Evolutionary conservation across 2,329 filamentous ascomycete genomes (phyloP).

Genomic region (Aureobasidium sp.): DNA sequence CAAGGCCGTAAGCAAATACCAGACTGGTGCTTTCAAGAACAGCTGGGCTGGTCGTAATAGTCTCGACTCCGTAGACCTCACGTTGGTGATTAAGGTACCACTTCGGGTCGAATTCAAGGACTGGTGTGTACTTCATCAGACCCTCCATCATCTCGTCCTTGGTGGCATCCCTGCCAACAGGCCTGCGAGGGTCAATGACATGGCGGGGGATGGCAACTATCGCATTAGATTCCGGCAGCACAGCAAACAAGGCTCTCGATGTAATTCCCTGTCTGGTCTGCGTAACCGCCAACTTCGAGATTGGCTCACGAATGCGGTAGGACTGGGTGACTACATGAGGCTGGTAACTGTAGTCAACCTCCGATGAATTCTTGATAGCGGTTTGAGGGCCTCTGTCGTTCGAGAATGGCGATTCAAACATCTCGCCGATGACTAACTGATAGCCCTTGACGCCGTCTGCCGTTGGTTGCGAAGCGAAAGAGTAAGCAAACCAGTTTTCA

Average conservation of each 20-base stretch:
- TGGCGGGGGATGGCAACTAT: constrained; percentile 74
- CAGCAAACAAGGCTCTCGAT: constrained; percentile 71
- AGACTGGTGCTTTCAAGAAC: constrained; percentile 87
- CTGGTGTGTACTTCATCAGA: constrained; percentile 65
- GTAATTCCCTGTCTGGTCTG: constrained; percentile 90
- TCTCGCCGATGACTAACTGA: constrained; percentile 76
- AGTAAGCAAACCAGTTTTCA: constrained; percentile 94
- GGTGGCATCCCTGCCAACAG: constrained; percentile 76
- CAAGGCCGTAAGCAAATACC: constrained; percentile 79
- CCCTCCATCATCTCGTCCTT: constrained; percentile 77
- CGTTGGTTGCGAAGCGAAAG: constrained; percentile 53
- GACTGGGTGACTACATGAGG: constrained; percentile 75
- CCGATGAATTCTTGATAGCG: constrained; percentile 63
- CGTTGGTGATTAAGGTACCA: constrained; percentile 74
- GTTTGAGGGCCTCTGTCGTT: constrained; percentile 81
- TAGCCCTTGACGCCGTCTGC: constrained; percentile 65
- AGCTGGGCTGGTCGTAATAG: constrained; percentile 68
- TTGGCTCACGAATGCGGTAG: constrained; percentile 72
- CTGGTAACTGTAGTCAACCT: constrained; percentile 58
- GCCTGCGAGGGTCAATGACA: constrained; percentile 77
- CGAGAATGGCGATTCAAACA: constrained; percentile 77
- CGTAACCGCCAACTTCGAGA: constrained; percentile 73
- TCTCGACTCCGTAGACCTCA: constrained; percentile 67
- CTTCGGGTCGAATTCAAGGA: constrained; percentile 76
- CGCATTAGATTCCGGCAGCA: constrained; percentile 63